Evolutionary conservation across 1,284 basidiomycete genomes (phyloP).

Genomic region (Fomes fomentarius): DNA sequence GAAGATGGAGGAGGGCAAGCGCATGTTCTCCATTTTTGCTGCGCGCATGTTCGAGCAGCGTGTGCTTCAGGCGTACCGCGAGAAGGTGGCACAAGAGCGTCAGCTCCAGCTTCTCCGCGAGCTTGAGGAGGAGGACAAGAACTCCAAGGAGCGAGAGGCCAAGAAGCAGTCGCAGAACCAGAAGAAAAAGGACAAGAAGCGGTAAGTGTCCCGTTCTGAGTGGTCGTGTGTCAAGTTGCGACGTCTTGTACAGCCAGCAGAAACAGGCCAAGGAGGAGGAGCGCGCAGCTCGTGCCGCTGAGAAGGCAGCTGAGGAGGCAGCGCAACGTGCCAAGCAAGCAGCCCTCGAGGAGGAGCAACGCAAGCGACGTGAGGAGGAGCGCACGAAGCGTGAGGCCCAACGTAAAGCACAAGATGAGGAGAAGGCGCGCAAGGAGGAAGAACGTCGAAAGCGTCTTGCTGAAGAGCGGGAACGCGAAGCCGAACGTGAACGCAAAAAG

Average conservation of each 20-base stretch:
- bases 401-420: conserved; percentile 80
- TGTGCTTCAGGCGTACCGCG: conserved; percentile 68
- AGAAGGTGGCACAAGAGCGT: conserved; percentile 51
- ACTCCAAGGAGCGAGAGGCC: conserved; percentile 74
- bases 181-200: conserved; percentile 99
- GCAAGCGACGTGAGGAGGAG: conserved; percentile 76
- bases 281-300: conserved; percentile 76
- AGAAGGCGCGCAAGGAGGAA: conserved; percentile 77
- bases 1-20: conserved; percentile 97
- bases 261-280: conserved; percentile 94
- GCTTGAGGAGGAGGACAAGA: conserved; percentile 62
- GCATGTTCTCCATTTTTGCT: conserved; percentile 99
- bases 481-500: conserved; percentile 65
- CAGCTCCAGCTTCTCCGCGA: conserved; percentile 55
- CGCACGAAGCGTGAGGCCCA: conserved; percentile 72
- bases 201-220: conserved; percentile 45
- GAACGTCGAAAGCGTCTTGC: conserved; percentile 74
- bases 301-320: conserved; percentile 81
- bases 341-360: conserved; percentile 65
- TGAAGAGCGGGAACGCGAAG: conserved; percentile 67
- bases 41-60: conserved; percentile 99
- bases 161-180: conserved; percentile 97
- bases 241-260: conserved; percentile 65
- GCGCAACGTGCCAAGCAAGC: conserved; percentile 68
- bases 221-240: conserved; percentile 10